A percentile compares a stretch with the other conserved stretches of the same genome.
Evolutionary conservation across 169 alveolate genomes (phyloP).

Genomic region (Plasmodium cynomolgi): DNA sequence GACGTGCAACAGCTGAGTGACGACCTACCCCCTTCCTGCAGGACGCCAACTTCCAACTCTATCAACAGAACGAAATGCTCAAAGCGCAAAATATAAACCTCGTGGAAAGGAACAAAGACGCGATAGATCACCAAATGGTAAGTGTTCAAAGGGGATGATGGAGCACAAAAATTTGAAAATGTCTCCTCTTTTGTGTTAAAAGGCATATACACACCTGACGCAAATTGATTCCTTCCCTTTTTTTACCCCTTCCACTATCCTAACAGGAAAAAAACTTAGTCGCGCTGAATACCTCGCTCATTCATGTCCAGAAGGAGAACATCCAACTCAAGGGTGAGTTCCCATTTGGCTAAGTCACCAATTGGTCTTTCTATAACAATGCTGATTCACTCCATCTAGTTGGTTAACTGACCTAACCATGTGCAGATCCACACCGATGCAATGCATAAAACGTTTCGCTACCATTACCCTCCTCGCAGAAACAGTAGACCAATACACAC

Average conservation of each 20-base stretch:
- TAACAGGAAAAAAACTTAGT: constrained; percentile 23
- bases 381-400: not conserved
- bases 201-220: not conserved
- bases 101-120: constrained; percentile 61
- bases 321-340: constrained; percentile 19
- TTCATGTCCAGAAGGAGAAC: constrained; percentile 60
- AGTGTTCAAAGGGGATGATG: not conserved
- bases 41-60: constrained; percentile 68
- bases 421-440: not conserved
- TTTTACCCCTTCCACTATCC: not conserved
- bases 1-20: not conserved
- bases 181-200: not conserved
- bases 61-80: constrained; percentile 73
- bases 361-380: not conserved
- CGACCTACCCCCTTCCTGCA: not conserved
- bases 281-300: constrained; percentile 39
- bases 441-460: not conserved
- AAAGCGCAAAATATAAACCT: constrained; percentile 55
- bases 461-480: constrained; percentile 18
- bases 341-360: not conserved
- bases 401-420: not conserved
- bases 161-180: not conserved
- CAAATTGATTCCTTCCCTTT: not conserved
- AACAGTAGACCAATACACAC: constrained; percentile 25
- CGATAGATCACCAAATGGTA: constrained; percentile 39